Base-by-base conservation (phyloP, 305 asterid genomes). In the Solanum hybrid region DNA sequence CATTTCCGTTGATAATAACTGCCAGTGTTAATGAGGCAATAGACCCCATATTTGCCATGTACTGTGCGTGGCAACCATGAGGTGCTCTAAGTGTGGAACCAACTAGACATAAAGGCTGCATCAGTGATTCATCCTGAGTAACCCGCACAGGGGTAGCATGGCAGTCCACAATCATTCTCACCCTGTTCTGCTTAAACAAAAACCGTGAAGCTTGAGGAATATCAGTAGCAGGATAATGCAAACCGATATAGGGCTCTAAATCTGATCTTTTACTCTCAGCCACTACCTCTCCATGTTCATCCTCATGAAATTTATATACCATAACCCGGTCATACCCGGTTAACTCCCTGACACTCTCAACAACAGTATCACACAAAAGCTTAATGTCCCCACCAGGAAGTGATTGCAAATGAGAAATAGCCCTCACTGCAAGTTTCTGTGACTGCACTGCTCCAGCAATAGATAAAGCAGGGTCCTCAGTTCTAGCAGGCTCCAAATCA, bases 31-130 rank as follows among this genome's bases (percentile, higher is more conserved):
- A 88, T 1, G 98, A 96, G 20, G 99, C 99, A 73, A 93, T 97
- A 34, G 99, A 95, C 45, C 99, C 98, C 99, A 97, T 97, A 85
- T 97, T 97, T 8, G 95, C 97, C 99, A 97, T 97, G 93, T 97
- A 97, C 89, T 95, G 99, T 9, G 98, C 95, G 4, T 97, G 99
- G 94, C 98, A 97, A 68, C 95, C 98, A 87, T 96, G 99, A 57
- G 99, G 99, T 10, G 99, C 97, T 92, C 98, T 91, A 15, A 97
- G 97, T 5, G 99, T 96, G 2, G 99, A 97, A 38, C 98, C 98
- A 36, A 97, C 98, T 89, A 97, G 91, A 92, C 98, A 95, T 90
- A 96, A 89, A 73, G 98, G 97, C 91, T 97, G 98, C 96, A 94
- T 90, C 34, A 97, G 94, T 3, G 94, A 89, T 84, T 95, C 98